Evolutionary conservation across 108 stramenopile genomes (phyloP).

Genomic region (Licmophora abbreviata): DNA sequence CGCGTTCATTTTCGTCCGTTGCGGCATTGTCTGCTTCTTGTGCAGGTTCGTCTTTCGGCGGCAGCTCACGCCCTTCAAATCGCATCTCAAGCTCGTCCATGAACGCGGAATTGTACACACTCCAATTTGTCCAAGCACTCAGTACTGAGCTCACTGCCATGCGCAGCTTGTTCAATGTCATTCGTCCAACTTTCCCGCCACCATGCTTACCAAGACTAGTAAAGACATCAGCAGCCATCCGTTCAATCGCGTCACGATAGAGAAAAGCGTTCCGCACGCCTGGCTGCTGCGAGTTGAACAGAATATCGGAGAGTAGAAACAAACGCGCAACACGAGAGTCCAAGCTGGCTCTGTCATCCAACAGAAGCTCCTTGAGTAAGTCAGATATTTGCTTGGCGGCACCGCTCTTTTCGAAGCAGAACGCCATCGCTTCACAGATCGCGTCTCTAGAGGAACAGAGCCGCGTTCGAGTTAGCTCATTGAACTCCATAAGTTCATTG

Average conservation of each 20-base stretch:
- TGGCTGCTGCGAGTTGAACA: conserved; percentile 86
- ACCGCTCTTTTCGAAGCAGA: conserved; percentile 71
- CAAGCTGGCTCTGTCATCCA: conserved; percentile 38
- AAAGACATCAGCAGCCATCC: conserved; percentile 80
- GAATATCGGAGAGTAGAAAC: conserved; percentile 72
- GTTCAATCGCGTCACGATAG: conserved; percentile 72
- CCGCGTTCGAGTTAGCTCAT: conserved; percentile 39
- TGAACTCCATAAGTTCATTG: conserved; percentile 42
- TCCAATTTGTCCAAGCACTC: conserved; percentile 81
- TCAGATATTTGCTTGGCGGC: conserved; percentile 56
- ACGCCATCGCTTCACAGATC: conserved; percentile 81
- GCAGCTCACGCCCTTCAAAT: conserved; percentile 60
- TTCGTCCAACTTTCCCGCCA: conserved; percentile 40
- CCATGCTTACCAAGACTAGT: conserved; percentile 52
- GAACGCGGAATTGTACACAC: conserved; percentile 69
- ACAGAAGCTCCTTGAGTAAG: conserved; percentile 44
- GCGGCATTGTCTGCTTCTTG: conserved; percentile 12
- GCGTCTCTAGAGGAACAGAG: conserved; percentile 47
- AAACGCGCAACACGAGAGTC: conserved; percentile 69
- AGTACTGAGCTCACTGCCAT: conserved; percentile 58
- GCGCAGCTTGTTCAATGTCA: conserved; percentile 65
- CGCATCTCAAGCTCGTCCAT: conserved; percentile 63
- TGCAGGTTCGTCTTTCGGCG: background rate
- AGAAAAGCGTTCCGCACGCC: conserved; percentile 80
- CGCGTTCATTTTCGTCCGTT: conserved; percentile 2